Evolutionary conservation across 2,329 filamentous ascomycete genomes (phyloP).

Genomic region (Ceratocystis lukuohia): DNA sequence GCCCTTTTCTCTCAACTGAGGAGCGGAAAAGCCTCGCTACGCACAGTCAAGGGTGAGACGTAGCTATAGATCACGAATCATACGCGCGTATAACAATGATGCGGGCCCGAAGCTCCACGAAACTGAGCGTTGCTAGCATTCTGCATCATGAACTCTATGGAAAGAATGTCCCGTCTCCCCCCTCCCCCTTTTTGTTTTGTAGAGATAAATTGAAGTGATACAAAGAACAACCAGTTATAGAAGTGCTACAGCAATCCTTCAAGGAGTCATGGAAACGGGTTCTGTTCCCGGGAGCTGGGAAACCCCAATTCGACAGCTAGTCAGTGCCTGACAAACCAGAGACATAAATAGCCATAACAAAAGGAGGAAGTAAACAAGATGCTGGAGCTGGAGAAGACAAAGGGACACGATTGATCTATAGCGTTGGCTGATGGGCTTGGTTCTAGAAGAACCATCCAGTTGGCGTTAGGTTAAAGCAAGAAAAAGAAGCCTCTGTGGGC

Average conservation of each 20-base stretch:
- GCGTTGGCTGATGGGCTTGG: neutral
- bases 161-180: neutral
- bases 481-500: neutral
- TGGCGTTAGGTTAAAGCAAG: neutral
- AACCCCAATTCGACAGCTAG: neutral
- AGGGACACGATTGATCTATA: neutral
- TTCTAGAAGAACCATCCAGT: neutral
- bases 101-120: too few species aligned
- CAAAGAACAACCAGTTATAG: neutral
- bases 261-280: neutral
- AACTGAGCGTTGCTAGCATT: neutral
- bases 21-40: neutral
- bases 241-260: conserved; percentile 2
- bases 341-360: neutral
- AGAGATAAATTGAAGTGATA: neutral
- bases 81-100: too few species aligned
- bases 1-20: neutral
- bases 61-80: neutral
- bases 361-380: neutral
- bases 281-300: neutral
- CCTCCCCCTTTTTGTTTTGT: neutral
- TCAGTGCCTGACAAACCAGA: neutral
- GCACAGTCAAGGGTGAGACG: conserved; percentile 1
- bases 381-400: neutral
- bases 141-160: neutral